Percentiles rank a stretch among this genome's conserved stretches.
Conservation (phyloP, 2,329 filamentous ascomycete species). For the Penicillium nordicum region DNA sequence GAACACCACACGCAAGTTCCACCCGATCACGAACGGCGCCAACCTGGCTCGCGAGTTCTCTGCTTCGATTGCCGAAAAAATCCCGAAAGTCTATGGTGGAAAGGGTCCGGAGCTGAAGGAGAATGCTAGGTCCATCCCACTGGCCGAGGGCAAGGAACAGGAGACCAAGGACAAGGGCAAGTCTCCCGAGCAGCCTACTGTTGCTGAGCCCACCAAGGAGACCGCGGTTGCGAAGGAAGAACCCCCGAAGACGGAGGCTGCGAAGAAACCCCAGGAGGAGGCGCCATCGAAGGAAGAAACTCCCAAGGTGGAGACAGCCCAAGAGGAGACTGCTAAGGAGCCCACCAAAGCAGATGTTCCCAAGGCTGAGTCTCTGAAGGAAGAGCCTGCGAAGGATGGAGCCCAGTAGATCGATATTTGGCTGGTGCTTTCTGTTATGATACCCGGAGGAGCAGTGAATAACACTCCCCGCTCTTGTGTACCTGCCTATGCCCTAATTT, state of each 20-base stretch:
- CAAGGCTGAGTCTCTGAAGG: constrained; percentile 11
- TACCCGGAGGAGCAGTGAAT: constrained; percentile 21
- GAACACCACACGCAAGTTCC: constrained; percentile 75
- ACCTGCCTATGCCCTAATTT: too few relatives aligned
- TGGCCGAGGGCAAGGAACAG: constrained; percentile 26
- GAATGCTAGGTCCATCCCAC: constrained; percentile 29
- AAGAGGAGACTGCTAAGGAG: constrained; percentile 18
- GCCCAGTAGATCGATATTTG: constrained; percentile 13
- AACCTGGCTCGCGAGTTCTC: constrained; percentile 62
- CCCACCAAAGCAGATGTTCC: constrained; percentile 8
- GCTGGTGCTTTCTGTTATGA: constrained; percentile 19
- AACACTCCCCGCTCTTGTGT: constrained; percentile 17
- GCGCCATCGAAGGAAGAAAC: constrained; percentile 1
- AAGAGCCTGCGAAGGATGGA: constrained; percentile 14
- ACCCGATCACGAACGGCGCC: constrained; percentile 70
- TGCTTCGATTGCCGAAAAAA: constrained; percentile 54
- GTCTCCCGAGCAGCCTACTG: constrained; percentile 1
- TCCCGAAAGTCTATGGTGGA: constrained; percentile 79
- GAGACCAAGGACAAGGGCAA: constrained; percentile 6
- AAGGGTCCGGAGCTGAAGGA: constrained; percentile 55
- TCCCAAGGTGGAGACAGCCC: not conserved
- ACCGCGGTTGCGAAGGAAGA: constrained; percentile 5
- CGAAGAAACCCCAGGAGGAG: constrained; percentile 13
- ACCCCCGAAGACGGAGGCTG: not conserved
- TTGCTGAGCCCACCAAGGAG: constrained; percentile 10